phyloP scores from a whole-genome alignment of 345 rosid genomes.

The Tarenaya hassleriana region DNA sequence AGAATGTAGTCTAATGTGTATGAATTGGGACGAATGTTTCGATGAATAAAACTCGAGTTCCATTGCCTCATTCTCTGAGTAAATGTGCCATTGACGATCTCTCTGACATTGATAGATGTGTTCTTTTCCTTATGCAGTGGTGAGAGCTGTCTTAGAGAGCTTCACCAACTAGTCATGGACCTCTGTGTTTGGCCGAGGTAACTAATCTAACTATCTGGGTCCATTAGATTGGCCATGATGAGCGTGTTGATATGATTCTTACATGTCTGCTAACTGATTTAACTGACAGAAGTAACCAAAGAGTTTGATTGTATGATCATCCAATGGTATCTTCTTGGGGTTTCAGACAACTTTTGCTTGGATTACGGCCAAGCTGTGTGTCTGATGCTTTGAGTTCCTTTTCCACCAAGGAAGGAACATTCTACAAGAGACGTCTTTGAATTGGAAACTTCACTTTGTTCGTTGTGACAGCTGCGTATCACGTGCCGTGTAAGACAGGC shows the following conservation, averaged over 20 bases:
- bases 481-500: constrained; percentile 27
- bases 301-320: too few species aligned
- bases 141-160: constrained; percentile 40
- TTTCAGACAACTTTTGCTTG: too few species aligned
- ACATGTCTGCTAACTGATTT: too few species aligned
- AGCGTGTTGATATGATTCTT: too few species aligned
- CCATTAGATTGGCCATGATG: constrained; percentile 11
- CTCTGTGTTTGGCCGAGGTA: constrained; percentile 74
- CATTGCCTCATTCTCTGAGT: too few species aligned
- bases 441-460: neutral
- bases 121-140: constrained; percentile 61
- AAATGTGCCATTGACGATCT: too few species aligned
- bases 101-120: constrained; percentile 22
- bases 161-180: constrained; percentile 39
- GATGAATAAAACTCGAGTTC: constrained; percentile 20
- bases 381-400: too few species aligned
- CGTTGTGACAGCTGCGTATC: neutral
- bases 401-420: too few species aligned
- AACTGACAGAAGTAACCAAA: too few species aligned
- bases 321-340: too few species aligned
- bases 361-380: too few species aligned
- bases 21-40: constrained; percentile 26
- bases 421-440: too few species aligned
- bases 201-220: constrained; percentile 58
- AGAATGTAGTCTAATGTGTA: constrained; percentile 21